Conservation (phyloP, 306 rosid genomes). For the Gleditsia sinensis region DNA sequence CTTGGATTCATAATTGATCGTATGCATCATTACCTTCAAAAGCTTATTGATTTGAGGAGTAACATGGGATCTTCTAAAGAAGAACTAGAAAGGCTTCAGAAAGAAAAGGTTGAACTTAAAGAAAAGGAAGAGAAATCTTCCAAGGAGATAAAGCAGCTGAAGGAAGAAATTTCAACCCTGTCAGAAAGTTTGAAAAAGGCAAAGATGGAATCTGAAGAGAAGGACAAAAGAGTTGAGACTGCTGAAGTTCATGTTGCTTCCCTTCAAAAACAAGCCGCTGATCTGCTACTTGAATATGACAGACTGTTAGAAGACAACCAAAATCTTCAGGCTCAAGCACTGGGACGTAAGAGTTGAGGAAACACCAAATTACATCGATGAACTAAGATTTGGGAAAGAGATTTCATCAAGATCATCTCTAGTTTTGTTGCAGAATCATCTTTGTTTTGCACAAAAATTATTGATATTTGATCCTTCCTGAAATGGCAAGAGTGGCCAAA, state of each 20-base stretch:
- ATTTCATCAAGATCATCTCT: conserved; percentile 14
- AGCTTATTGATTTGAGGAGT: conserved; percentile 55
- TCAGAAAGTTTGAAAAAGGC: conserved; percentile 66
- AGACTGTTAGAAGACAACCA: conserved; percentile 85
- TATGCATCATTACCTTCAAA: conserved; percentile 69
- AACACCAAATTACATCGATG: conserved; percentile 15
- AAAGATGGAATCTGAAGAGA: conserved; percentile 62
- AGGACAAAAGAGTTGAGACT: conserved; percentile 64
- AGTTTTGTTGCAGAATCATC: conserved; percentile 30
- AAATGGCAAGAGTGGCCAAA: conserved; percentile 20
- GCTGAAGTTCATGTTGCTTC: conserved; percentile 74
- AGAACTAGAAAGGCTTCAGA: conserved; percentile 62
- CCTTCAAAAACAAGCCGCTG: conserved; percentile 81
- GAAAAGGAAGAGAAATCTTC: conserved; percentile 66
- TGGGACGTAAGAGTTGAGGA: conserved; percentile 43
- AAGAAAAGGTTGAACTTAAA: conserved; percentile 51
- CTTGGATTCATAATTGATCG: conserved; percentile 78
- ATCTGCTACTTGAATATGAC: conserved; percentile 79
- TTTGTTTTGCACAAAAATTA: neutral
- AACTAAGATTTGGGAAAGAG: conserved; percentile 28
- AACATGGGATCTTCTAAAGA: conserved; percentile 60
- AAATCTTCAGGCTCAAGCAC: conserved; percentile 68
- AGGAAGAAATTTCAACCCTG: conserved; percentile 44
- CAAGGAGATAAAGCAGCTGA: conserved; percentile 57
- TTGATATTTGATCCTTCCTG: conserved; percentile 27